Conservation (phyloP, 805 yeast species). For the Cyberlindnera petersonii region DNA sequence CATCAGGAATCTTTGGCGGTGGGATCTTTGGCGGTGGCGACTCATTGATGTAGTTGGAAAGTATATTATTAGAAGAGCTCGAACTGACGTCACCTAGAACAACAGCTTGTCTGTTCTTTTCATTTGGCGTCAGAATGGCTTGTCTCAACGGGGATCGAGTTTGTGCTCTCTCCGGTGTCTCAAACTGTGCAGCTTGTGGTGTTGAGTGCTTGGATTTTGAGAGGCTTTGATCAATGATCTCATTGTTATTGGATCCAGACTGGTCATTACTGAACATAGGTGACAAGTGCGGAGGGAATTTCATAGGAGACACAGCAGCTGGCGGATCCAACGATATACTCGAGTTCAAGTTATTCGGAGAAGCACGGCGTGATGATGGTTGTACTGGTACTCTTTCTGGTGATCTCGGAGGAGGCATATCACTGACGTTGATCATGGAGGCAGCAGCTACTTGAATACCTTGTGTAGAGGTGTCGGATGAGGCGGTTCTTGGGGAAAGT, state of each 20-base stretch:
- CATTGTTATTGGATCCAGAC: not conserved
- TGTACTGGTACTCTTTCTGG: conserved; percentile 17
- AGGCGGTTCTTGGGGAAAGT: conserved; percentile 16
- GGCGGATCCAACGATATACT: conserved; percentile 19
- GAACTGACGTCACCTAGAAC: conserved; percentile 24
- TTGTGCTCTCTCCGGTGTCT: conserved; percentile 8
- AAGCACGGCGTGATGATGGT: not conserved
- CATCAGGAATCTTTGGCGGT: conserved; percentile 17
- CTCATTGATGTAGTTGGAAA: conserved; percentile 23
- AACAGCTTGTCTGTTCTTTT: conserved; percentile 26
- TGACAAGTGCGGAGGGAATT: conserved; percentile 12
- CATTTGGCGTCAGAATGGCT: conserved; percentile 18
- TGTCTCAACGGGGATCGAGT: conserved; percentile 21
- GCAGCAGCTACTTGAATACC: conserved; percentile 11
- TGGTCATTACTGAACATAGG: conserved; percentile 5
- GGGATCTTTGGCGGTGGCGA: conserved; percentile 24
- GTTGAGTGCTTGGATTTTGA: not conserved
- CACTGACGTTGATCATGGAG: conserved; percentile 8
- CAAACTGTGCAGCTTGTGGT: conserved; percentile 6
- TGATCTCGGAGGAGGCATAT: conserved; percentile 23
- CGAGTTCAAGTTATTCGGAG: not conserved
- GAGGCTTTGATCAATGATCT: not conserved
- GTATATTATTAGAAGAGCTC: conserved; percentile 22
- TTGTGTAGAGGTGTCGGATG: conserved; percentile 20
- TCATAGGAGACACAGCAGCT: conserved; percentile 18